phyloP scores from a whole-genome alignment of 2,329 filamentous ascomycete species.

The Atkinsonella hypoxylon region DNA sequence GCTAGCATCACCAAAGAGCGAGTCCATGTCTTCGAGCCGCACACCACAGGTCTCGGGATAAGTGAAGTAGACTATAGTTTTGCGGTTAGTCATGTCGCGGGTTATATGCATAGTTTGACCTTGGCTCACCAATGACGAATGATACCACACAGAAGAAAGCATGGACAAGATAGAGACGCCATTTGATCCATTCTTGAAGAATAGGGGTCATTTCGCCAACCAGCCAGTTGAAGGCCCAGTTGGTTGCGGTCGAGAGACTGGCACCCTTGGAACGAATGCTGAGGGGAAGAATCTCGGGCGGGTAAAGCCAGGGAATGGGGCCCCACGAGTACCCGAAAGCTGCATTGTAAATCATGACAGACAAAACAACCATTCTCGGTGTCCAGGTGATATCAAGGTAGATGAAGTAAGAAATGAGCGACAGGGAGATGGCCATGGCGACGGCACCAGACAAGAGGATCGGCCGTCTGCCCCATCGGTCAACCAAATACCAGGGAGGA shows the following conservation, averaged over 20 bases:
- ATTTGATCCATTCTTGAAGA: slow-evolving; percentile 81
- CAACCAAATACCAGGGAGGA: slow-evolving; percentile 93
- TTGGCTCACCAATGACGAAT: slow-evolving; percentile 79
- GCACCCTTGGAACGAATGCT: slow-evolving; percentile 96
- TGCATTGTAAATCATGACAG: slow-evolving; percentile 97
- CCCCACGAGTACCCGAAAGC: slow-evolving; percentile 94
- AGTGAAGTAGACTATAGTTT: slow-evolving; percentile 72
- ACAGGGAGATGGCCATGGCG: slow-evolving; percentile 80
- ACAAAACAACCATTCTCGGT: slow-evolving; percentile 75
- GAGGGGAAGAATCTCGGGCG: slow-evolving; percentile 92
- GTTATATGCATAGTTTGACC: neutral
- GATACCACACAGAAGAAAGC: slow-evolving; percentile 93
- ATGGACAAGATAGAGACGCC: slow-evolving; percentile 89
- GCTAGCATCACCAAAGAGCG: slow-evolving; percentile 84
- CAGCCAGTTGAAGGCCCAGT: slow-evolving; percentile 98
- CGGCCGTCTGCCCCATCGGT: slow-evolving; percentile 76
- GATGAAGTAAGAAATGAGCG: slow-evolving; percentile 88
- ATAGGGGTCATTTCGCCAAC: slow-evolving; percentile 93
- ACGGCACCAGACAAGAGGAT: slow-evolving; percentile 85
- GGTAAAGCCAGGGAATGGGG: slow-evolving; percentile 95
- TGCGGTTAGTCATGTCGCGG: slow-evolving; percentile 2
- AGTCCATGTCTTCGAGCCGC: slow-evolving; percentile 92
- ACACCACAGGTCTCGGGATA: slow-evolving; percentile 96
- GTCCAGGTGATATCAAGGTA: slow-evolving; percentile 72
- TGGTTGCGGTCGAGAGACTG: slow-evolving; percentile 87